Conservation (phyloP, 2,329 filamentous ascomycete species). For the Massarina eburnea region DNA sequence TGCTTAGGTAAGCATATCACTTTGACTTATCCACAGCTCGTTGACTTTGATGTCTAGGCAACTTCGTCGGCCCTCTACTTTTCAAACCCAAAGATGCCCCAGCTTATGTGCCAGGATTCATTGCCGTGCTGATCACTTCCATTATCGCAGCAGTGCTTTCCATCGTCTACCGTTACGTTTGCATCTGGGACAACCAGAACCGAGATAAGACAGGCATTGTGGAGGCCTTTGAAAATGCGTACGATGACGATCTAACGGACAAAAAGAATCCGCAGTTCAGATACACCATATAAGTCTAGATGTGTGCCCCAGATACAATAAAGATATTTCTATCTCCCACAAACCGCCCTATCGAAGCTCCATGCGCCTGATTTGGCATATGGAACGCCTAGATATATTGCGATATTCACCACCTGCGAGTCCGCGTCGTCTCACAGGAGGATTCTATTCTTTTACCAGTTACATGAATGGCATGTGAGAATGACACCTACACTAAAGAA, state of each 20-base stretch:
- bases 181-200: slow-evolving; percentile 47
- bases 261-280: slow-evolving; percentile 32
- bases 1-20: slow-evolving; percentile 45
- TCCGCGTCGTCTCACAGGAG: too few relatives aligned
- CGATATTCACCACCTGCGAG: too few relatives aligned
- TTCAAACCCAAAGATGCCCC: slow-evolving; percentile 17
- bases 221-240: slow-evolving; percentile 55
- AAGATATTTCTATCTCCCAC: background rate
- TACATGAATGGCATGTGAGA: too few relatives aligned
- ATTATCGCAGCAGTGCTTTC: slow-evolving; percentile 40
- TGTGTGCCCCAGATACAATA: too few relatives aligned
- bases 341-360: background rate
- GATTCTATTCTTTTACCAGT: too few relatives aligned
- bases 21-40: background rate
- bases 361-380: background rate
- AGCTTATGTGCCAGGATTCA: slow-evolving; percentile 43
- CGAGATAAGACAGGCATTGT: slow-evolving; percentile 45
- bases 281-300: slow-evolving; percentile 15
- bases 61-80: slow-evolving; percentile 36
- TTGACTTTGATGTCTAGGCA: slow-evolving; percentile 29
- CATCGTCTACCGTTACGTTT: slow-evolving; percentile 48
- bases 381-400: too few relatives aligned
- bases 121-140: slow-evolving; percentile 42
- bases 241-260: slow-evolving; percentile 55
- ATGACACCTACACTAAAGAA: too few relatives aligned